Conservation (phyloP, 2,329 filamentous ascomycete species). For the Cercospora sp. region DNA sequence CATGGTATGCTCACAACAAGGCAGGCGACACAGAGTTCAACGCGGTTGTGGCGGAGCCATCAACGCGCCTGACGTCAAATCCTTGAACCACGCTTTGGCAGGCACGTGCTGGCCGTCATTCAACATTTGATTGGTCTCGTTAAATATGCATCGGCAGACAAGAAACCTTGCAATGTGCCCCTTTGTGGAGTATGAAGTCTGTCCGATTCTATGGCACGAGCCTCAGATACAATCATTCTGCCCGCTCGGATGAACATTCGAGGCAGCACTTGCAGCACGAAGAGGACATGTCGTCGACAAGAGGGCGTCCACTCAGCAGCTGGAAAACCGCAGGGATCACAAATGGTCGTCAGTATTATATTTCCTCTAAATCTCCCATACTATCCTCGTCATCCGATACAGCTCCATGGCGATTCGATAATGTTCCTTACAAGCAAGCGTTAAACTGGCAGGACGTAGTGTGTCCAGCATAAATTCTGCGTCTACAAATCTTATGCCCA, state of each 20-base stretch:
- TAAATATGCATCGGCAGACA: not conserved
- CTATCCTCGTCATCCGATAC: not conserved
- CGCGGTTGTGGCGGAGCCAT: not conserved
- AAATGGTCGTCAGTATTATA: not conserved
- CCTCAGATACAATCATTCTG: too few relatives aligned
- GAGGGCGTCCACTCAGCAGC: not conserved
- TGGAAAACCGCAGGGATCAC: not conserved
- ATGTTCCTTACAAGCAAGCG: not conserved
- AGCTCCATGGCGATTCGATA: not conserved
- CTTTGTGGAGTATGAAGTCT: not conserved
- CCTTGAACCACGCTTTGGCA: not conserved
- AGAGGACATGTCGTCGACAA: not conserved
- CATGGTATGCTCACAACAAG: not conserved
- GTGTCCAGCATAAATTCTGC: not conserved
- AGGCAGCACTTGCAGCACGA: not conserved
- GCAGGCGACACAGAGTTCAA: not conserved
- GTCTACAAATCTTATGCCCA: not conserved
- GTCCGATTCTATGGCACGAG: too few relatives aligned
- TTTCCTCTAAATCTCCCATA: not conserved
- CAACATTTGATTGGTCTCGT: constrained; percentile 4
- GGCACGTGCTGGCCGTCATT: not conserved
- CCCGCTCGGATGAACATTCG: too few relatives aligned
- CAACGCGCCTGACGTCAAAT: constrained; percentile 2
- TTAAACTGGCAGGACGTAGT: not conserved
- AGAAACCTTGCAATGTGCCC: not conserved